These are phyloP conservation scores for Macaranga tanarius DNA, from an alignment of 441 rosid genomes.

Conservation along the genomic window DNA sequence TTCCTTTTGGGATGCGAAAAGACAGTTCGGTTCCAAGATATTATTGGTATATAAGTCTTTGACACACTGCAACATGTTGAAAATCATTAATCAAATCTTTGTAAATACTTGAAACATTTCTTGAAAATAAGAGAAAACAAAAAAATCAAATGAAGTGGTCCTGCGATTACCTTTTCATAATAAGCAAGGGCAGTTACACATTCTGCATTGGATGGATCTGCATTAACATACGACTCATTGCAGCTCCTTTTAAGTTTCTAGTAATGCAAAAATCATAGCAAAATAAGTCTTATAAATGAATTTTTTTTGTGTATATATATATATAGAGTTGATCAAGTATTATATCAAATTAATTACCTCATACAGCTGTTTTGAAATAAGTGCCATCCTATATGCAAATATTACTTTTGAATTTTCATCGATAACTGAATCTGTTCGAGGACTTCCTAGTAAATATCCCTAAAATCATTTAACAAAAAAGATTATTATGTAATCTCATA, in stretches of 20 bases:
- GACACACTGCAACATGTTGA: slow-evolving; percentile 15
- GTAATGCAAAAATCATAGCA: not conserved
- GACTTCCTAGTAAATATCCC: slow-evolving; percentile 32
- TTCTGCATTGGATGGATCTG: slow-evolving; percentile 32
- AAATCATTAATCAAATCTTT: no score
- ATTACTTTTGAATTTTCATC: slow-evolving; percentile 21
- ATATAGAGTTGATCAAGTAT: no score
- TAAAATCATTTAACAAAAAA: slow-evolving; percentile 7
- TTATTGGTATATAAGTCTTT: slow-evolving; percentile 28
- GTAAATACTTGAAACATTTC: not conserved
- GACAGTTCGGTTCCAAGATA: slow-evolving; percentile 30
- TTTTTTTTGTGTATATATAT: no score
- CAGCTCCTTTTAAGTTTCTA: slow-evolving; percentile 31
- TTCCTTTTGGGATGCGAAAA: slow-evolving; percentile 24
- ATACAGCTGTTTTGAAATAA: slow-evolving; percentile 34
- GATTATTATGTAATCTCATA: no score
- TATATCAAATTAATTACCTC: slow-evolving; percentile 13
- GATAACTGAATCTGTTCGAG: slow-evolving; percentile 20
- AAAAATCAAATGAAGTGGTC: not conserved
- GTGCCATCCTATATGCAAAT: slow-evolving; percentile 30
- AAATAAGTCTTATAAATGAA: no score
- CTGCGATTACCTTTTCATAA: slow-evolving; percentile 22
- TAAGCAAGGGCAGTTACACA: slow-evolving; percentile 25
- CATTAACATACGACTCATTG: slow-evolving; percentile 33
- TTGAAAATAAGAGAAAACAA: not conserved